A percentile compares a stretch with the other conserved stretches of the same genome.
Evolutionary conservation across 345 rosid genomes (phyloP).

Genomic region (Durio zibethinus): DNA sequence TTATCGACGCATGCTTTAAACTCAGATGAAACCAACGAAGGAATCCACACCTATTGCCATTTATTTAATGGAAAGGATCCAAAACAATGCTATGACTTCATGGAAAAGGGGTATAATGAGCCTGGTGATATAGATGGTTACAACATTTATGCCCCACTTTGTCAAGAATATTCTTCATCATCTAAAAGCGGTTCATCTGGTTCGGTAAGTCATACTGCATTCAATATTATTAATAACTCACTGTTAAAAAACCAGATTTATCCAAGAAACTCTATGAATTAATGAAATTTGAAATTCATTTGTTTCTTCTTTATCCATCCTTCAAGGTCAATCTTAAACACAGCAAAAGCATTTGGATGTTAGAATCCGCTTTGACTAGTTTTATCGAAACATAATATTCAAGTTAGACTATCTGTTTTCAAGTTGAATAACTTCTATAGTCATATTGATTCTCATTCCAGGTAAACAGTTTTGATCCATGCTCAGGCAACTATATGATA

Average conservation of each 20-base stretch:
- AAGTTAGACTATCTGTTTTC: no score
- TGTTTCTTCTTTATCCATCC: background rate
- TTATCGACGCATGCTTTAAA: no score
- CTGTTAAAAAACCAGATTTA: background rate
- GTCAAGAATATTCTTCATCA: slow-evolving; percentile 1
- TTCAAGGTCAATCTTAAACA: background rate
- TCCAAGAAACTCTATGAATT: background rate
- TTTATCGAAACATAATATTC: no score
- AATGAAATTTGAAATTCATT: no score
- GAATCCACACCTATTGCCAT: slow-evolving; percentile 23
- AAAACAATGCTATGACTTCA: slow-evolving; percentile 22
- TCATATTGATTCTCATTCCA: background rate
- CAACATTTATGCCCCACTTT: slow-evolving; percentile 41
- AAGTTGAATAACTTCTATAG: no score
- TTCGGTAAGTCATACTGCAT: slow-evolving; percentile 16
- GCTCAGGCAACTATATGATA: background rate
- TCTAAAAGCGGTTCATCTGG: background rate
- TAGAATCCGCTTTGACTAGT: no score
- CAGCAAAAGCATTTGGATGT: background rate
- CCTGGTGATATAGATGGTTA: slow-evolving; percentile 28
- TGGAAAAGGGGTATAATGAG: slow-evolving; percentile 15
- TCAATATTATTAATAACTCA: background rate
- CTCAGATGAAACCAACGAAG: no score
- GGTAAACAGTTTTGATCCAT: background rate
- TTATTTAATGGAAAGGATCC: slow-evolving; percentile 14